Evolutionary conservation across 2,329 filamentous ascomycete genomes (phyloP).

Genomic region (Diaporthe sp.): DNA sequence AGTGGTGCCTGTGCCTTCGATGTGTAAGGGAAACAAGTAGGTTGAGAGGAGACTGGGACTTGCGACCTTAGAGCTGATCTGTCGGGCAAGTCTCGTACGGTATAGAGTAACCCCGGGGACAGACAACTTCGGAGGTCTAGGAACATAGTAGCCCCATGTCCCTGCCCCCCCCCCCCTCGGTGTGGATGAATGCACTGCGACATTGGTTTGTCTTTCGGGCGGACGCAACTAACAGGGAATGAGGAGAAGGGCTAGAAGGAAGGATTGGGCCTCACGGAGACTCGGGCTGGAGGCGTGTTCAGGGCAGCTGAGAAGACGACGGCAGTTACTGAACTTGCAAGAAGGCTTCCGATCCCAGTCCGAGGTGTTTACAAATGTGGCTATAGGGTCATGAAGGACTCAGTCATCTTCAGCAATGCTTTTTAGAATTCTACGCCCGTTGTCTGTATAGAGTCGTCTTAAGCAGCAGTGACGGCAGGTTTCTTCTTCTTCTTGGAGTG

Average conservation of each 20-base stretch:
- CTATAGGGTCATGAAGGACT: neutral
- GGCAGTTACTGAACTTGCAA: neutral
- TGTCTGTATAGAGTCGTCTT: neutral
- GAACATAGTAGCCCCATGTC: neutral
- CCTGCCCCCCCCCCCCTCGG: too few relatives aligned
- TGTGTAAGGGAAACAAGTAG: neutral
- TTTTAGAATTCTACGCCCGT: neutral
- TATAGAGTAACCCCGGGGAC: neutral
- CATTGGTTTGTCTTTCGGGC: neutral
- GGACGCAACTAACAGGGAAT: neutral
- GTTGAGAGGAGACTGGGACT: neutral
- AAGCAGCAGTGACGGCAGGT: slow-evolving; percentile 40
- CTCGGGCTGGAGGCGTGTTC: too few relatives aligned
- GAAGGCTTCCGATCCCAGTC: neutral
- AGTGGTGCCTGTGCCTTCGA: neutral
- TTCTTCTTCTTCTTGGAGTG: slow-evolving; percentile 54
- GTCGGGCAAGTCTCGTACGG: neutral
- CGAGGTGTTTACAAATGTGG: neutral
- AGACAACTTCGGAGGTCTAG: neutral
- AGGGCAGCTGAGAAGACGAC: neutral
- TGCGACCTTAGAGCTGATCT: neutral
- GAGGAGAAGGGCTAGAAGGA: too few relatives aligned
- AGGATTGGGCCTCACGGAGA: neutral
- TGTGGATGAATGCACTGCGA: neutral
- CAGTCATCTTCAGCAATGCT: neutral